Base-by-base conservation (phyloP, 225 moss, liverwort and hornwort species). In the Pseudoscleropodium purum region DNA sequence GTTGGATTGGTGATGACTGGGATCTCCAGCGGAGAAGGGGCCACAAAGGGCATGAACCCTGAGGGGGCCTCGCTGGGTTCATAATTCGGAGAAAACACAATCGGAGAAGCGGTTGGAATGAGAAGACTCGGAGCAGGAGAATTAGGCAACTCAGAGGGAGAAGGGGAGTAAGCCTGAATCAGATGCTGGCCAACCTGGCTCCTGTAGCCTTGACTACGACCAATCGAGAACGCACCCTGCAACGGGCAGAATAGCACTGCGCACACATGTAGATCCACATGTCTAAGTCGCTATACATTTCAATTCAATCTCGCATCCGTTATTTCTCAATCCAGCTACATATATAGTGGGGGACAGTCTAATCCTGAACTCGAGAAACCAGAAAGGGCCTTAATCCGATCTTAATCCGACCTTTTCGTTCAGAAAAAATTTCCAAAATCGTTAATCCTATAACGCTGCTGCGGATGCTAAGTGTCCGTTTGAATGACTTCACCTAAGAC, bases 11-110 rank as follows among this genome's bases (percentile, higher is more conserved):
- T 92, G 84, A 95, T 92, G 72, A 95, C 91, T 65, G 95, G 95
- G 24, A 95, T 92, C 80, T 92, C 95, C 90, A 95, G 75, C 75
- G 95, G 95, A 84, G 95, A 93, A n/a, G 95, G 95, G 54, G 95
- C 92, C 87, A 93, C 88, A 34, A 84, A 90, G 84, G 93, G 94
- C 64, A 93, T 84, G 56, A 89, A 79, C 61, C 90, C 93, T 59
- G 93, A 93, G 23, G 92, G 93, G 68, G 88, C 90, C 74, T 89
- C 89, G 82, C 91, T 90, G 79, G 92, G 90, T 87, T 89, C 95
- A 88, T 88, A 84, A 69, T 81, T 82, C 9, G 93, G 93, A 90
- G 94, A 84, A 67, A 84, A 80, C 23, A 65, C 91, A 89, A 79
- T 61, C 43, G 88, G 82, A 90, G 91, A 66, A 83, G 90, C 85